Evolutionary conservation across 2,329 filamentous ascomycete species (phyloP).

Genomic region (Zasmidium cellare): DNA sequence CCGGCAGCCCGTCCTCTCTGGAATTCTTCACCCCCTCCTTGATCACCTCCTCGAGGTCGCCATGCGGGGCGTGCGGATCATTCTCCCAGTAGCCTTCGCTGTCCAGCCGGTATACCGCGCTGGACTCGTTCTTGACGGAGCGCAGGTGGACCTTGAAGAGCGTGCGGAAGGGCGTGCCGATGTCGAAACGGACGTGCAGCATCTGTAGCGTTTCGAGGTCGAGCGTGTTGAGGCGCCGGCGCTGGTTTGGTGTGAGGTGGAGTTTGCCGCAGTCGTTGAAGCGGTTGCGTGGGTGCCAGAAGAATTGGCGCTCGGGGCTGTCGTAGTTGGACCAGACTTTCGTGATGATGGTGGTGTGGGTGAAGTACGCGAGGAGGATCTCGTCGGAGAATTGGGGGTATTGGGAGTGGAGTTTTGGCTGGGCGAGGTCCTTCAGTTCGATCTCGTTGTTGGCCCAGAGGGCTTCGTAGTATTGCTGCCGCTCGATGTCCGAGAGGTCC

Average conservation of each 20-base stretch:
- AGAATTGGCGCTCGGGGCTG: slow-evolving; percentile 3
- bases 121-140: not conserved
- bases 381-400: slow-evolving; percentile 6
- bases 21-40: not conserved
- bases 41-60: not conserved
- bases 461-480: not conserved
- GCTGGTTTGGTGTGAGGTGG: slow-evolving; percentile 6
- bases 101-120: not conserved
- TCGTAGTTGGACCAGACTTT: slow-evolving; percentile 25
- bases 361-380: slow-evolving; percentile 13
- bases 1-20: slow-evolving; percentile 5
- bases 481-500: not conserved
- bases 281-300: slow-evolving; percentile 2
- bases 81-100: not conserved
- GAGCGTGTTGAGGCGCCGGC: slow-evolving; percentile 6
- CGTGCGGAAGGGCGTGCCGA: slow-evolving; percentile 19
- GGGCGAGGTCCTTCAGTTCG: slow-evolving; percentile 4
- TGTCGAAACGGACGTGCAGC: slow-evolving; percentile 6
- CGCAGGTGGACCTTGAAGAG: not conserved
- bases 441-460: not conserved
- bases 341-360: slow-evolving; percentile 10
- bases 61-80: not conserved
- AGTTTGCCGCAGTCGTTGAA: slow-evolving; percentile 12
- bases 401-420: not conserved
- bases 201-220: slow-evolving; percentile 4